Conservation (phyloP, 2,329 filamentous ascomycete species). For the Monilinia fructigena region DNA sequence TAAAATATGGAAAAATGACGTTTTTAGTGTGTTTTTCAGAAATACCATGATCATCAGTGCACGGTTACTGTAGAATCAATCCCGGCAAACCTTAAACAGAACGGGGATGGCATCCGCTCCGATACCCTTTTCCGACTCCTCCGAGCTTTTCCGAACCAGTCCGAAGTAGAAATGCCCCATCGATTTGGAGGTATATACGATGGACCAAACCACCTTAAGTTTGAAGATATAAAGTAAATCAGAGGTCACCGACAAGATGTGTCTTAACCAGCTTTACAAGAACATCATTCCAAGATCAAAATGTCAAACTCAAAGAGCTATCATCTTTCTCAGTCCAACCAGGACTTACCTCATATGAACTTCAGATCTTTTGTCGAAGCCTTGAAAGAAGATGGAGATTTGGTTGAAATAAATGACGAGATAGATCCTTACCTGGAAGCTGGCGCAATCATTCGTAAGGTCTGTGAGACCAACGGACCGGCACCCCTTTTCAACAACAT, state of each 20-base stretch:
- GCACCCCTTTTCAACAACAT: slow-evolving; percentile 54
- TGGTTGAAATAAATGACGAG: slow-evolving; percentile 47
- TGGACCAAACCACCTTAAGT: not conserved
- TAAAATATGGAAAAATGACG: too few species aligned
- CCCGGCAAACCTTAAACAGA: not conserved
- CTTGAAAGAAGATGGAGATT: slow-evolving; percentile 45
- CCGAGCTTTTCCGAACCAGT: not conserved
- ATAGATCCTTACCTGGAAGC: slow-evolving; percentile 49
- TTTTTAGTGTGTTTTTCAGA: too few species aligned
- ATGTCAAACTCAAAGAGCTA: slow-evolving; percentile 14
- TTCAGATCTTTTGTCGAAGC: slow-evolving; percentile 49
- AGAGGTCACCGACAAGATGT: not conserved
- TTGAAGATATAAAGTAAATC: not conserved
- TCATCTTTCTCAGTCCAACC: slow-evolving; percentile 5
- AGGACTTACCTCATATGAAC: slow-evolving; percentile 38
- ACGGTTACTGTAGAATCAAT: not conserved
- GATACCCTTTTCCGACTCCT: not conserved
- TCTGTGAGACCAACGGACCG: slow-evolving; percentile 47
- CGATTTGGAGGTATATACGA: not conserved
- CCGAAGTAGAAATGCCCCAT: not conserved
- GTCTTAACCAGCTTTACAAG: not conserved
- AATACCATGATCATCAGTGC: too few species aligned
- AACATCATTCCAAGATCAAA: not conserved
- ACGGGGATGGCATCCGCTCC: not conserved
- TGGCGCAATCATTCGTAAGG: slow-evolving; percentile 48